Conservation (phyloP, 2,329 filamentous ascomycete genomes). For the Clarireedia paspali region DNA sequence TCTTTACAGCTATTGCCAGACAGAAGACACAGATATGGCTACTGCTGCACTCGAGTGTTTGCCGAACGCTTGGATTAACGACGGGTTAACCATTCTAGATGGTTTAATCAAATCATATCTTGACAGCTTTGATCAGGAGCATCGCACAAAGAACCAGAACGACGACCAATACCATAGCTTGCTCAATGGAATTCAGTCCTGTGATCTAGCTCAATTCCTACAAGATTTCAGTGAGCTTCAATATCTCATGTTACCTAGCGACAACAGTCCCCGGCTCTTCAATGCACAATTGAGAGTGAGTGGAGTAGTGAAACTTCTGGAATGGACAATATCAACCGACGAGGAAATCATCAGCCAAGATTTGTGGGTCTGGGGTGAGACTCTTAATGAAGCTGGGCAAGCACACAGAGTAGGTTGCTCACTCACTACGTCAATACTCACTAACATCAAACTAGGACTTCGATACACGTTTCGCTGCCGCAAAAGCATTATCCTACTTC, state of each 20-base stretch:
- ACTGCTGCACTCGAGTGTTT: constrained; percentile 11
- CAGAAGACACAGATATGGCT: constrained; percentile 8
- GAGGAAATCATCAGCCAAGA: constrained; percentile 17
- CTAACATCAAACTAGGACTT: constrained; percentile 42
- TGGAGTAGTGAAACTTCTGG: constrained; percentile 27
- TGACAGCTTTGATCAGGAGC: background rate
- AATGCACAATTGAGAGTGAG: constrained; percentile 43
- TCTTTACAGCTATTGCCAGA: background rate
- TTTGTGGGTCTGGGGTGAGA: constrained; percentile 38
- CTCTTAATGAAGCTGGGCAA: constrained; percentile 41
- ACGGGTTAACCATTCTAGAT: background rate
- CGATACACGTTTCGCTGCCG: constrained; percentile 55
- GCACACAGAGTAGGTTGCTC: constrained; percentile 39
- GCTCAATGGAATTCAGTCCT: background rate
- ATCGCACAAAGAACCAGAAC: background rate
- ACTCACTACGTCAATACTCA: background rate
- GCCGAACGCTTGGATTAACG: constrained; percentile 8
- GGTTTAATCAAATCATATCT: background rate
- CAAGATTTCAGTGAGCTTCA: constrained; percentile 1
- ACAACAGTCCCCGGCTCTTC: constrained; percentile 31
- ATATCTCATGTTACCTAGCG: background rate
- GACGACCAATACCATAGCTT: background rate
- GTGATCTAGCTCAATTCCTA: constrained; percentile 4
- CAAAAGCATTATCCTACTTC: constrained; percentile 48
- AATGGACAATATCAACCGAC: background rate